Percentiles rank a stretch among this genome's conserved stretches.
Conservation (phyloP, 345 rosid species). For the Eucalyptus viminalis region DNA sequence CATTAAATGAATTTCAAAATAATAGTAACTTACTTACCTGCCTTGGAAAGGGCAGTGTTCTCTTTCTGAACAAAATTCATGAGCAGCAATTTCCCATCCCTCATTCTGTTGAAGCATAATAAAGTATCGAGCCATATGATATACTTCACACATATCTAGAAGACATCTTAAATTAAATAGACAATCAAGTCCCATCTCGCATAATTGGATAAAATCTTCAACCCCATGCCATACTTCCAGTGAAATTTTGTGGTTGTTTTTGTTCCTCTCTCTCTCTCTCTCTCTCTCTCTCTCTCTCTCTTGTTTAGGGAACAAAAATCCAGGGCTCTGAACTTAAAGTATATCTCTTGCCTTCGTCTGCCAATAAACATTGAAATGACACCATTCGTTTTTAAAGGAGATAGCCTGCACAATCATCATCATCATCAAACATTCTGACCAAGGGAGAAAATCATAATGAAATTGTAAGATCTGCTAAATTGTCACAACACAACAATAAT, state of each 20-base stretch:
- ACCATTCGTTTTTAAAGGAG: not conserved
- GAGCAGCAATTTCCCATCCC: not conserved
- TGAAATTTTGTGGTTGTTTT: not conserved
- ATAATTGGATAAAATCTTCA: not conserved
- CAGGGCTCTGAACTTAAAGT: not conserved
- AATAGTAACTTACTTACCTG: not conserved
- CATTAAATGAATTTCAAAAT: not conserved
- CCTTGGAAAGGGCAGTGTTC: not conserved
- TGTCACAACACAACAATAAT: not conserved
- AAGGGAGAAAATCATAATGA: not conserved
- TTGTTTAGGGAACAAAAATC: not conserved
- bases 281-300: not conserved
- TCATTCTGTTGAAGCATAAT: not conserved
- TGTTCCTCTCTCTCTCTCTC: not conserved
- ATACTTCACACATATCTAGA: not conserved
- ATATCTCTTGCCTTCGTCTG: not conserved
- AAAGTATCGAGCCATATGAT: not conserved
- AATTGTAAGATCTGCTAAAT: not conserved
- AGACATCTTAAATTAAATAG: not conserved
- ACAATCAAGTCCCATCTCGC: not conserved
- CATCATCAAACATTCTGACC: not conserved
- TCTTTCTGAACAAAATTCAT: not conserved
- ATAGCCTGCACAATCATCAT: not conserved
- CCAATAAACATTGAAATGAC: not conserved
- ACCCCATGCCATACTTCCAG: not conserved